A percentile compares a stretch with the other conserved stretches of the same genome.
Evolutionary conservation across 164 flowering plant genomes (phyloP).

Genomic region (Chimonanthus salicifolius): DNA sequence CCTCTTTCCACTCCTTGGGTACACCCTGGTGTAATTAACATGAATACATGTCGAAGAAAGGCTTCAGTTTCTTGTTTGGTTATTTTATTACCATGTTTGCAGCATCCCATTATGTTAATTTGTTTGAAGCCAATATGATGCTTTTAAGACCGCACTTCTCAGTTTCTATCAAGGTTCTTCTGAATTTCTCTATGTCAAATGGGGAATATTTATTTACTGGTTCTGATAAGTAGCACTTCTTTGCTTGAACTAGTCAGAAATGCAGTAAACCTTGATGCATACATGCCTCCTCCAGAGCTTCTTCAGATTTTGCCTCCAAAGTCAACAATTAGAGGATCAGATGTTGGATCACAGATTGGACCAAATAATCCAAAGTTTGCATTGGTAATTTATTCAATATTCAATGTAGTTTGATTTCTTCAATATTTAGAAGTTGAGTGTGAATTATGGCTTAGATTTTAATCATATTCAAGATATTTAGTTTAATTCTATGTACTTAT

Average conservation of each 20-base stretch:
- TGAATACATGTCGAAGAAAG: no score
- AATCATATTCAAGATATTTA: not conserved
- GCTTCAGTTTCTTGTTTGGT: not conserved
- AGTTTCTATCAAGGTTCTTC: not conserved
- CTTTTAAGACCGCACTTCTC: not conserved
- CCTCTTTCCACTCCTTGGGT: not conserved
- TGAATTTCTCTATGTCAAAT: not conserved
- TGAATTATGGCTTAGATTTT: not conserved
- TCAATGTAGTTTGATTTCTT: not conserved
- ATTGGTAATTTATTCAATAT: slow-evolving; percentile 32
- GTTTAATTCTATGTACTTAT: slow-evolving; percentile 1
- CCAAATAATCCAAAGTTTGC: slow-evolving; percentile 84
- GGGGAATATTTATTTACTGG: slow-evolving; percentile 4
- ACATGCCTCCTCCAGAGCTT: slow-evolving; percentile 81
- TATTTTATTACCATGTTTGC: not conserved
- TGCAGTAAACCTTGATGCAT: slow-evolving; percentile 54
- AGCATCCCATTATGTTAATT: not conserved
- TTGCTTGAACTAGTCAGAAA: slow-evolving; percentile 65
- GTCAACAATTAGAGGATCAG: slow-evolving; percentile 64
- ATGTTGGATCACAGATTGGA: slow-evolving; percentile 79
- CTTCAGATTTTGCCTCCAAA: slow-evolving; percentile 84
- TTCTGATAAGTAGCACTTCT: slow-evolving; percentile 7
- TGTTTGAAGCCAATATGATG: not conserved
- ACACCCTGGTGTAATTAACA: not conserved
- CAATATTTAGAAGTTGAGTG: not conserved